These are phyloP conservation scores for Pseudonitzschia multiseries DNA, from an alignment of 108 stramenopile species.

Conservation along the genomic window DNA sequence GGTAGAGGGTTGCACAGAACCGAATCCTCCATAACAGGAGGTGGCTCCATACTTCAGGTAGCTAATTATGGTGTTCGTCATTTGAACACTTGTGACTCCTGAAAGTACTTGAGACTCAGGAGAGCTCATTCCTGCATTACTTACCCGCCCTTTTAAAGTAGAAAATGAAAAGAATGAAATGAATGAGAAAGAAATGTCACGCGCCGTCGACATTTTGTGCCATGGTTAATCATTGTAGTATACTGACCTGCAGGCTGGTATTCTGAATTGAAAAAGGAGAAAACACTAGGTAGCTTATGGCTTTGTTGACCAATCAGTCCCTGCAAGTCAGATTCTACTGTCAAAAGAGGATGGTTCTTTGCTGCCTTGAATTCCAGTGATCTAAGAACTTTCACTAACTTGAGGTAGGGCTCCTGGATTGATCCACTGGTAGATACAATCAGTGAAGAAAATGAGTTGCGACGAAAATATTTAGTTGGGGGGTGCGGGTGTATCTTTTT, in stretches of 20 bases:
- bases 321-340: conserved; percentile 16
- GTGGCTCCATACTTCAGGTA: conserved; percentile 52
- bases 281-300: conserved; percentile 51
- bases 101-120: conserved; percentile 56
- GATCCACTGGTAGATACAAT: conserved; percentile 36
- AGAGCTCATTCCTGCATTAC: conserved; percentile 35
- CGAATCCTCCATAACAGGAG: conserved; percentile 18
- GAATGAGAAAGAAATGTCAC: background rate
- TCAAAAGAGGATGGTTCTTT: conserved; percentile 11
- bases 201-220: background rate
- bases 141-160: conserved; percentile 29
- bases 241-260: conserved; percentile 36
- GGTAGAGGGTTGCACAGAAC: background rate
- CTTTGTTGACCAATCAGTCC: conserved; percentile 49
- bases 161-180: background rate
- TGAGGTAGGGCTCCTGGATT: conserved; percentile 63
- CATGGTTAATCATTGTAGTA: background rate
- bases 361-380: conserved; percentile 50
- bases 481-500: too few relatives aligned
- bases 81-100: conserved; percentile 35
- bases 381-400: conserved; percentile 52
- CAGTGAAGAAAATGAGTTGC: conserved; percentile 8
- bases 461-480: background rate
- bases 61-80: conserved; percentile 48
- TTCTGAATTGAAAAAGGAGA: conserved; percentile 57